Evolutionary conservation across 2,329 filamentous ascomycete species (phyloP), one percentile per base, ranked within the genome.

Genomic region (Fusarium cicatricum): DNA sequence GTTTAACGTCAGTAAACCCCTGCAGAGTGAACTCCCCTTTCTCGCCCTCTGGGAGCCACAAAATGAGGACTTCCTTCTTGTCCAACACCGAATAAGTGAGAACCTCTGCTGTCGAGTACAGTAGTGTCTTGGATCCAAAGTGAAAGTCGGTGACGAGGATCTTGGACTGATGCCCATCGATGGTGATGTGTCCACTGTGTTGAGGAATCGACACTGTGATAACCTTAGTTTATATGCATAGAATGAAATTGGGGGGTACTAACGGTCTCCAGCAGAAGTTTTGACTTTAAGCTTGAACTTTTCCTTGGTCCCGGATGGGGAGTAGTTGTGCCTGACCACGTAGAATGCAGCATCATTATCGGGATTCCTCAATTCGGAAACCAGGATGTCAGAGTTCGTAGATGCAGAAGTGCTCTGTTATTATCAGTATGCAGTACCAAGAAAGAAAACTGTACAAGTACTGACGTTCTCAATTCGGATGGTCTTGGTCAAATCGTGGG

Each of bases 121-220:
- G 66, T 0, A 85, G 67, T 0, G 71, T 80, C 55, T 82, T 74
- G 8, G 72, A 68, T 1, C 84, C 85, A 33, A 86, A 80, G 1
- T 60, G 69, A 52, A 86, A 88, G 60, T 88, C 85, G 0, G 84
- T 85, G 0, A 85, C 82, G 4, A 87, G 69, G 14, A 88, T 82
- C 75, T 88, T 87, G 8, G 84, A 81, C 50, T 87, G 82, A 32
- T 86, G 82, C 2, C 86, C 86, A 50, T 86, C 80, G 34, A 89
- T 76, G 6, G 80, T 74, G 38, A 87, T 79, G 0, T 70, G 67
- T 0, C 75, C 75, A 2, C 74, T 77, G 39, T 79, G 75, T 51
- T 80, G 79, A 1, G 85, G 85, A 12, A 88, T 76, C 1, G 78
- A 82, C 9, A 87, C 55, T 58, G 3, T 2, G 8, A 11, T 0